Conservation (phyloP, 2,329 filamentous ascomycete genomes). For the Talaromyces rugulosus region DNA sequence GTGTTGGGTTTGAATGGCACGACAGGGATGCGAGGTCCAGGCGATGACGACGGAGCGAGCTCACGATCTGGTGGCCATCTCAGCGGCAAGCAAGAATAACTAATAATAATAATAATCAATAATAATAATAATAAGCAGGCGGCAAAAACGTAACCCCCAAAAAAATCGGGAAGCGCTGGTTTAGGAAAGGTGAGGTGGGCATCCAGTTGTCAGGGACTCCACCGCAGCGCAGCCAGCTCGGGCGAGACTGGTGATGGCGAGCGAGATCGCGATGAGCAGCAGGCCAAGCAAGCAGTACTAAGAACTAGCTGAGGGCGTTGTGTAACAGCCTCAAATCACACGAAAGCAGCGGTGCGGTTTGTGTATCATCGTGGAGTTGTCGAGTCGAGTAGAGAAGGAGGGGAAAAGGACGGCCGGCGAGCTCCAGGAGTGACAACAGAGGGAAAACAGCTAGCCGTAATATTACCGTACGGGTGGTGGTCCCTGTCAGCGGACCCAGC, state of each 20-base stretch:
- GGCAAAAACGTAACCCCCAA: not conserved
- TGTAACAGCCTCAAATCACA: not conserved
- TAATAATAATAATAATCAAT: too few relatives aligned
- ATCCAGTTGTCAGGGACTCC: conserved; percentile 22
- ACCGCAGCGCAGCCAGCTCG: conserved; percentile 16
- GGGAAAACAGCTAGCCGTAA: not conserved
- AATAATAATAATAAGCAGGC: not conserved
- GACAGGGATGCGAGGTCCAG: not conserved
- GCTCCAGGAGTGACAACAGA: not conserved
- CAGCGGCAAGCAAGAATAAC: not conserved
- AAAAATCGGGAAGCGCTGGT: conserved; percentile 4
- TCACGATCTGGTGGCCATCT: not conserved
- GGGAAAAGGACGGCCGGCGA: not conserved
- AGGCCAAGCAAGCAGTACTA: not conserved
- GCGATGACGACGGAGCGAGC: not conserved
- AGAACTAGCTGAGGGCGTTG: not conserved
- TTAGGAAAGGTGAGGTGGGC: conserved; percentile 17
- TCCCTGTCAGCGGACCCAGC: not conserved
- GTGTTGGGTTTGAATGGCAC: not conserved
- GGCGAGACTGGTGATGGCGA: not conserved
- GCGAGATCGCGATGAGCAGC: not conserved
- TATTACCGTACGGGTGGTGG: not conserved
- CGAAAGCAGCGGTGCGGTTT: not conserved
- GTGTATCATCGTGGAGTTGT: too few relatives aligned
- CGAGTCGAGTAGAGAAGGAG: not conserved